Percentiles rank a stretch among this genome's conserved stretches.
Conservation (phyloP, 2,329 filamentous ascomycete genomes). For the Curvularia hawaiiensis region DNA sequence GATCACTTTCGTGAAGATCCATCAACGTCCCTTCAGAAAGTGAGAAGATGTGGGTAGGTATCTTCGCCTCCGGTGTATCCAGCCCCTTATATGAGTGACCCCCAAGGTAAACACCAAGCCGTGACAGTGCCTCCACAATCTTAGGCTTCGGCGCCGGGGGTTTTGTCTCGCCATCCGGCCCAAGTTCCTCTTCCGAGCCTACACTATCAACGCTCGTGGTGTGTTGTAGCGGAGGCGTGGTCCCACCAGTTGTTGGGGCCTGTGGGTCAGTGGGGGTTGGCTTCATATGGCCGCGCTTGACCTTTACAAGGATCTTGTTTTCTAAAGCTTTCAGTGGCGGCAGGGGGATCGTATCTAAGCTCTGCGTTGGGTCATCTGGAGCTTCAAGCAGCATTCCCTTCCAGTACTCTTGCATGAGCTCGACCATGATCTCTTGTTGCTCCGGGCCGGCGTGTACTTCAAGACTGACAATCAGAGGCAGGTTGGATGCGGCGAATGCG, state of each 20-base stretch:
- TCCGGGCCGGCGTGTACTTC: conserved; percentile 84
- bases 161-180: conserved; percentile 51
- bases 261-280: conserved; percentile 29
- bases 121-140: conserved; percentile 74
- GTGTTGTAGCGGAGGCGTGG: conserved; percentile 30
- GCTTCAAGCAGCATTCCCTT: conserved; percentile 72
- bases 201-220: conserved; percentile 29
- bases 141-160: conserved; percentile 57
- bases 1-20: conserved; percentile 65
- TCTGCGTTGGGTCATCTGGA: conserved; percentile 45
- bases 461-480: conserved; percentile 89
- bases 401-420: conserved; percentile 93
- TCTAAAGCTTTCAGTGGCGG: conserved; percentile 69
- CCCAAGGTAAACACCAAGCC: conserved; percentile 82
- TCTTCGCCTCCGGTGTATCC: conserved; percentile 60
- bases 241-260: conserved; percentile 28
- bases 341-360: conserved; percentile 63
- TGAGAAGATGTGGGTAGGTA: conserved; percentile 68
- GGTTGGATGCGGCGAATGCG: conserved; percentile 73
- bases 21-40: conserved; percentile 68
- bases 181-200: conserved; percentile 42
- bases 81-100: conserved; percentile 81
- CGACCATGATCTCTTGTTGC: conserved; percentile 91
- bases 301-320: conserved; percentile 72
- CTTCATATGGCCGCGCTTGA: conserved; percentile 52